Evolutionary conservation across 208 protist genomes (phyloP).

Genomic region (Trypanosoma brucei): DNA sequence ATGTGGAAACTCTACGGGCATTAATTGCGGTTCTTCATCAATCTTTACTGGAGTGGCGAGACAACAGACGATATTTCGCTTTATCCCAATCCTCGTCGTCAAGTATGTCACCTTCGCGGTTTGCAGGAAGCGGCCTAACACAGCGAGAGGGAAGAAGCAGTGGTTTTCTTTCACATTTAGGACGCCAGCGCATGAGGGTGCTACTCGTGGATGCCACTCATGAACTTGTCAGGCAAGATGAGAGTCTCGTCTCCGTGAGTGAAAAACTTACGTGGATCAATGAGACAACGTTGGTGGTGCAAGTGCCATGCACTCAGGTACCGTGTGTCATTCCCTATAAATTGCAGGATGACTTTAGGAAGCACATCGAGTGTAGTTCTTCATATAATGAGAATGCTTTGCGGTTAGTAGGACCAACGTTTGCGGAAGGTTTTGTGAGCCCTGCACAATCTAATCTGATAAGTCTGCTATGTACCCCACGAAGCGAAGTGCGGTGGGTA

Average conservation of each 20-base stretch:
- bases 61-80: neutral
- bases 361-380: conserved; percentile 6
- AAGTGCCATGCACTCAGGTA: neutral
- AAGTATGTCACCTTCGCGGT: neutral
- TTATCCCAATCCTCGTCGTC: neutral
- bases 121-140: neutral
- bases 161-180: conserved; percentile 12
- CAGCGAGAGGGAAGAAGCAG: neutral
- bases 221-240: conserved; percentile 19
- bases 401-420: conserved; percentile 8
- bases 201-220: conserved; percentile 16
- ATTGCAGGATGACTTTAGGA: conserved; percentile 23
- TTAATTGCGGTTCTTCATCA: conserved; percentile 14
- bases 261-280: conserved; percentile 23
- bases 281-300: conserved; percentile 7
- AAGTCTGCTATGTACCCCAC: conserved; percentile 17
- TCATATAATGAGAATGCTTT: conserved; percentile 20
- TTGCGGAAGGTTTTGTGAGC: conserved; percentile 10
- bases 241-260: conserved; percentile 11
- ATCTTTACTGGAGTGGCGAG: conserved; percentile 9
- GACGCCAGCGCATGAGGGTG: conserved; percentile 13
- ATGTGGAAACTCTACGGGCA: conserved; percentile 18
- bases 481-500: conserved; percentile 15
- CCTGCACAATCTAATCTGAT: conserved; percentile 11
- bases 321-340: conserved; percentile 17